Evolutionary conservation across 2,329 filamentous ascomycete genomes (phyloP).

Genomic region (Trichoderma aggressivum): DNA sequence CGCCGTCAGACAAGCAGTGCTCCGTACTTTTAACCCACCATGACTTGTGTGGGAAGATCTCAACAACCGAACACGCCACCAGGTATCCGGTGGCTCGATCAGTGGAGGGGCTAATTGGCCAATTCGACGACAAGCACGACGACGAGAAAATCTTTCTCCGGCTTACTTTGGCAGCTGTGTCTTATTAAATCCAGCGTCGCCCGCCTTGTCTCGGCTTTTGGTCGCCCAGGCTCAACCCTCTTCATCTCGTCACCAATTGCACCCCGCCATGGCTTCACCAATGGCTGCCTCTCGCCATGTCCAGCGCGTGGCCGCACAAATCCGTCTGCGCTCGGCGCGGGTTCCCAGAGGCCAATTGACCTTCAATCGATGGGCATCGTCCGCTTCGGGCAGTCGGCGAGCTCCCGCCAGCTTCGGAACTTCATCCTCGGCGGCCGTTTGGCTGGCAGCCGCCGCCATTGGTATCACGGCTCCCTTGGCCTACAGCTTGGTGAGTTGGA

Average conservation of each 20-base stretch:
- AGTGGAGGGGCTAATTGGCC: constrained; percentile 9
- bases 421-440: constrained; percentile 25
- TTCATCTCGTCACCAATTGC: background rate
- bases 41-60: constrained; percentile 8
- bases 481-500: constrained; percentile 55
- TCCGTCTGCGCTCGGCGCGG: constrained; percentile 27
- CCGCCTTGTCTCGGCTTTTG: background rate
- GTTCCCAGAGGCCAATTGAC: constrained; percentile 29
- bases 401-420: constrained; percentile 23
- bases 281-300: constrained; percentile 33
- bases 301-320: constrained; percentile 31
- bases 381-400: constrained; percentile 25
- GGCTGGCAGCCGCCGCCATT: constrained; percentile 42
- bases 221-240: background rate
- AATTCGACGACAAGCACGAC: background rate
- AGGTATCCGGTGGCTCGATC: constrained; percentile 11
- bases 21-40: background rate
- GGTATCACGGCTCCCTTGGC: constrained; percentile 51
- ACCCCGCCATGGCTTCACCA: constrained; percentile 3
- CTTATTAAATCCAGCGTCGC: constrained; percentile 1
- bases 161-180: background rate
- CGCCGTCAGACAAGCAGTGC: background rate
- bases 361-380: constrained; percentile 26
- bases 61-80: constrained; percentile 15
- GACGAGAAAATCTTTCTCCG: background rate